Percentiles rank a stretch among this genome's conserved stretches.
Conservation (phyloP, 768 basidiomycete species). For the Filobasidium wieringae region DNA sequence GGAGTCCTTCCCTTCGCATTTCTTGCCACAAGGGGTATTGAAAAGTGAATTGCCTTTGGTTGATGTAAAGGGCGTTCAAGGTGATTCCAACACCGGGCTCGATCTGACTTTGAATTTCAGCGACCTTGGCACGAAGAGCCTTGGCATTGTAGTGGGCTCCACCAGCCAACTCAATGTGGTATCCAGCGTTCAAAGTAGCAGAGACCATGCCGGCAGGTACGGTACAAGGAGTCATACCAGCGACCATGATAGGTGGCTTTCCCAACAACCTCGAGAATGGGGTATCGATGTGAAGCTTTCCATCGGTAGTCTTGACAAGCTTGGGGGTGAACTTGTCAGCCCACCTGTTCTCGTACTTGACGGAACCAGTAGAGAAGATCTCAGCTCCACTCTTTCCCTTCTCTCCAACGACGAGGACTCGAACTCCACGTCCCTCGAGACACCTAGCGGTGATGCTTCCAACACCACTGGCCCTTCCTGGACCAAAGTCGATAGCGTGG, state of each 20-base stretch:
- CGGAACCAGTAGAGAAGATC: conserved; percentile 54
- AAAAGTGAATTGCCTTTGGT: conserved; percentile 92
- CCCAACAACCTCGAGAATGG: conserved; percentile 90
- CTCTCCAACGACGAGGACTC: conserved; percentile 81
- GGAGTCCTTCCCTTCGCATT: conserved; percentile 87
- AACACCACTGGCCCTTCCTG: conserved; percentile 85
- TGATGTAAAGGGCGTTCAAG: conserved; percentile 92
- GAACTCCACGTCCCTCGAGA: conserved; percentile 83
- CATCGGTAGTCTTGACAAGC: conserved; percentile 84
- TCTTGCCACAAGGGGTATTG: conserved; percentile 97
- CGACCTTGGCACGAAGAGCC: conserved; percentile 76
- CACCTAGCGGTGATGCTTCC: conserved; percentile 81
- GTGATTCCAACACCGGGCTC: conserved; percentile 84
- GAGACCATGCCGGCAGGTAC: conserved; percentile 91
- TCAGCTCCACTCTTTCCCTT: conserved; percentile 79
- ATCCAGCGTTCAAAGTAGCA: conserved; percentile 83
- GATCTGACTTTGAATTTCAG: conserved; percentile 77
- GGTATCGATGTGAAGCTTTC: conserved; percentile 82
- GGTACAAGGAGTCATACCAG: conserved; percentile 97
- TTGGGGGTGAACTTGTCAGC: conserved; percentile 71
- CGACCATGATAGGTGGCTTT: conserved; percentile 98
- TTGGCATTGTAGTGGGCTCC: conserved; percentile 91
- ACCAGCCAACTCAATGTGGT: conserved; percentile 92
- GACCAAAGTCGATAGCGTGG: conserved; percentile 92
- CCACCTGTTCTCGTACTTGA: conserved; percentile 82